A percentile compares a stretch with the other conserved stretches of the same genome.
Evolutionary conservation across 2,329 filamentous ascomycete genomes (phyloP).

Genomic region (Aureobasidium namibiae): DNA sequence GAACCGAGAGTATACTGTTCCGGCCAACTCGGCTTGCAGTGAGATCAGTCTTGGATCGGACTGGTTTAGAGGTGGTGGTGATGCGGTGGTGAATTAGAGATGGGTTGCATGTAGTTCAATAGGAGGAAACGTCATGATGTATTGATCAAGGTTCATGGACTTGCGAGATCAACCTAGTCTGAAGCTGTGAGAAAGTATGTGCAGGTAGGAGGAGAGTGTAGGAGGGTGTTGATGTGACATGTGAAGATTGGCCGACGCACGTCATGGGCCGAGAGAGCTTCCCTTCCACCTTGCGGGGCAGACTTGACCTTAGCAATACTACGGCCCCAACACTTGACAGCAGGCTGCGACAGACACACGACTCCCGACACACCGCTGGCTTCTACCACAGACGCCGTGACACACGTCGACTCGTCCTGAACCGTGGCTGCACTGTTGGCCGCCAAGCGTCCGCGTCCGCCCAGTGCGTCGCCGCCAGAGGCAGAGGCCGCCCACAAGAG

Average conservation of each 20-base stretch:
- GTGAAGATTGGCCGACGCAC: neutral
- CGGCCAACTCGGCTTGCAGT: neutral
- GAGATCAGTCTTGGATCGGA: neutral
- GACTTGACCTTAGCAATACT: neutral
- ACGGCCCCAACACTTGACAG: too few species aligned
- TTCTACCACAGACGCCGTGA: neutral
- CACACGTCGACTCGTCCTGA: neutral
- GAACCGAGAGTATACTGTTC: neutral
- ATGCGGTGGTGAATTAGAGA: neutral
- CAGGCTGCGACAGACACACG: neutral
- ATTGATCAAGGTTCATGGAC: neutral
- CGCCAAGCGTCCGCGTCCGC: constrained; percentile 12
- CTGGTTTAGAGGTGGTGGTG: neutral
- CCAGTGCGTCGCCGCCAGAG: constrained; percentile 12
- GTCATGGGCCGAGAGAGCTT: neutral
- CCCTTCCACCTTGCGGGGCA: neutral
- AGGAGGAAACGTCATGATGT: neutral
- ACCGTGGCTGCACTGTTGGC: constrained; percentile 8
- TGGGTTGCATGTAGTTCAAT: neutral
- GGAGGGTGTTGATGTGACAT: neutral
- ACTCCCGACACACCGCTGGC: neutral
- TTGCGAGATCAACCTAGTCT: neutral
- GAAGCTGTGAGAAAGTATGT: neutral
- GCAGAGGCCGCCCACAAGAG: constrained; percentile 1
- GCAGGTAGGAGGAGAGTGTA: neutral